Base-by-base conservation (phyloP, 2,329 filamentous ascomycete species). In the Colletotrichum abscissum region DNA sequence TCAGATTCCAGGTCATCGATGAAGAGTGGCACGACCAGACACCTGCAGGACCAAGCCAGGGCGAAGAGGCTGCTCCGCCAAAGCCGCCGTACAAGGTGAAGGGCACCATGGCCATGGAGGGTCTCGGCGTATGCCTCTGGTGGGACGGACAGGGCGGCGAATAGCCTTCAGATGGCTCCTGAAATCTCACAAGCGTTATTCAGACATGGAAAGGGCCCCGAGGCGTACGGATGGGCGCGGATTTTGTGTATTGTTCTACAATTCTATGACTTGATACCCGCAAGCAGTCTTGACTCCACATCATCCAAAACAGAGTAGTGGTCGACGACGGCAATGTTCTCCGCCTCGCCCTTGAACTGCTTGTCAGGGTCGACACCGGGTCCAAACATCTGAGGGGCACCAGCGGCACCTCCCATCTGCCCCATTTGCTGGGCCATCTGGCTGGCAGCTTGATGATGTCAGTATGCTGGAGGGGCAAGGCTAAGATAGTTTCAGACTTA, bases 321-420 rank as follows among this genome's bases (percentile, higher is more conserved):
- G 82, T 98, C 95, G 79, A 97, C 89, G 28, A 99, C 97, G 78
- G 97, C 95, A 75, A 99, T 84, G 83, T 99, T 99, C 88, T 99
- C 97, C 3, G 94, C 94, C 85, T 99, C 97, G 59, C 88, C 94
- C 81, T 93, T 88, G 84, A 98, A 99, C 82, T 98, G 90, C 88
- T 99, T 99, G 84, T 98, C 94, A 0, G 95, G 95, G 81, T 99
- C 97, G 79, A 97, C 93, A 28, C 96, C 95, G 1, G 97, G 95
- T 35, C 94, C 95, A 83, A 98, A 97, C 86, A 97, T 93, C 80
- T 95, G 91, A 35, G 89, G 90, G 19, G 69, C 72, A 26, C 33
- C 69, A 12, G 64, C 69, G 76, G 92, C 91, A 58, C 92, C 91
- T 46, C 91, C 94, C 88, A 94, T 92, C 80, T 95, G 93, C 63